A percentile compares a stretch with the other conserved stretches of the same genome.
phyloP scores from a whole-genome alignment of 345 rosid species.

The Eucalyptus globulus region DNA sequence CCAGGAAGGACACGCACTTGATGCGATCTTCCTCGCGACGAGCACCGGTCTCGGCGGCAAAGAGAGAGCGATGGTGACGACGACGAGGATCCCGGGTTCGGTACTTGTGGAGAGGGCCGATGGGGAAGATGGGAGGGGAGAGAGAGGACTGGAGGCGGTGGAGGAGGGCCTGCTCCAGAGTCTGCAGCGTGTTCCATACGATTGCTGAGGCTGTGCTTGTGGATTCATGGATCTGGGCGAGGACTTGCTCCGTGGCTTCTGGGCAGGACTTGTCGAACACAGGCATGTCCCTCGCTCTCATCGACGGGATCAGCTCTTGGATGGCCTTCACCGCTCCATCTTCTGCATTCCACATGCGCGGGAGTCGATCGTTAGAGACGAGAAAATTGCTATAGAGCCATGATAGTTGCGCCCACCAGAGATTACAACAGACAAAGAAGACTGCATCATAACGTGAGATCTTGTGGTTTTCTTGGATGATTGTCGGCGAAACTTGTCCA shows the following conservation, averaged over 20 bases:
- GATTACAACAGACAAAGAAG: background rate
- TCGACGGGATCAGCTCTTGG: background rate
- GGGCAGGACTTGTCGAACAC: background rate
- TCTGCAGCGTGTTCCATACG: background rate
- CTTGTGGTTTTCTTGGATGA: background rate
- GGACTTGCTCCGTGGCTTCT: background rate
- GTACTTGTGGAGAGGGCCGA: background rate
- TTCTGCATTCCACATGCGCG: background rate
- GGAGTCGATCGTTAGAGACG: background rate
- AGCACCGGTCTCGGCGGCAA: background rate
- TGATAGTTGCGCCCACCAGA: background rate
- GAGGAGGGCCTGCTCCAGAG: background rate
- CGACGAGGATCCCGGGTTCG: background rate
- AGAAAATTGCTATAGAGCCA: background rate
- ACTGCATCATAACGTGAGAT: background rate
- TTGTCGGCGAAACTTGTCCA: background rate
- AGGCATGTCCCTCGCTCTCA: conserved; percentile 1
- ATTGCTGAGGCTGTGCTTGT: background rate
- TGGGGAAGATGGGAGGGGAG: background rate
- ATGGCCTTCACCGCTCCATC: background rate
- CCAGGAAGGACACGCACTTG: conserved; percentile 3
- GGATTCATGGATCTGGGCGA: background rate
- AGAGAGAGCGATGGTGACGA: background rate
- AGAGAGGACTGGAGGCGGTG: background rate
- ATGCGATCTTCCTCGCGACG: background rate